Percentiles rank a stretch among this genome's conserved stretches.
Conservation (phyloP, 495 filamentous ascomycete genomes). For the Amniculicola lignicola region DNA sequence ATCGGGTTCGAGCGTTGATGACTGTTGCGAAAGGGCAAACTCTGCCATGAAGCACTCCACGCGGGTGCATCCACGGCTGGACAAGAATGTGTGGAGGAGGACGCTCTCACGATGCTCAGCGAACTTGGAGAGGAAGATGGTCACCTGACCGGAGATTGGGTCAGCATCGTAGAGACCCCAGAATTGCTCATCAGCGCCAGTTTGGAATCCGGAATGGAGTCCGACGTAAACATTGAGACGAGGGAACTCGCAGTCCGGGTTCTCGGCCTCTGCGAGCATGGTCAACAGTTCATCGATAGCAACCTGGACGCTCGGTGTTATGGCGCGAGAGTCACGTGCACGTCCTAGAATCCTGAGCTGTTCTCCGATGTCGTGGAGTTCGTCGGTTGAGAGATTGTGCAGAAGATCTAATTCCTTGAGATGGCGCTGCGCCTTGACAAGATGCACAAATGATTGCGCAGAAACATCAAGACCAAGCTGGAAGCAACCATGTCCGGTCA, state of each 20-base stretch:
- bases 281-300: conserved; percentile 13
- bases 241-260: conserved; percentile 16
- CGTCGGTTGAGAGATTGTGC: conserved; percentile 40
- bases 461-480: no score
- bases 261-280: conserved; percentile 7
- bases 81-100: conserved; percentile 57
- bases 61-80: conserved; percentile 48
- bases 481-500: no score
- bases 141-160: conserved; percentile 38
- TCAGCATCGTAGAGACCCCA: conserved; percentile 56
- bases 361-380: conserved; percentile 24
- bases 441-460: no score
- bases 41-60: conserved; percentile 54
- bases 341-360: conserved; percentile 14
- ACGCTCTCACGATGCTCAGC: conserved; percentile 50
- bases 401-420: conserved; percentile 47
- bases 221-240: conserved; percentile 45
- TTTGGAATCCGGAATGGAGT: conserved; percentile 57
- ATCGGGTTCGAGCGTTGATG: conserved; percentile 36
- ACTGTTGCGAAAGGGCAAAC: conserved; percentile 42
- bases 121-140: conserved; percentile 56
- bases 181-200: conserved; percentile 49
- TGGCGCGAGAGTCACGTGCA: not conserved
- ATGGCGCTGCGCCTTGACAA: no score
- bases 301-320: conserved; percentile 17